A percentile compares a stretch with the other conserved stretches of the same genome.
phyloP scores from a whole-genome alignment of 1,284 basidiomycete species.

The Ceratobasidium sp. region DNA sequence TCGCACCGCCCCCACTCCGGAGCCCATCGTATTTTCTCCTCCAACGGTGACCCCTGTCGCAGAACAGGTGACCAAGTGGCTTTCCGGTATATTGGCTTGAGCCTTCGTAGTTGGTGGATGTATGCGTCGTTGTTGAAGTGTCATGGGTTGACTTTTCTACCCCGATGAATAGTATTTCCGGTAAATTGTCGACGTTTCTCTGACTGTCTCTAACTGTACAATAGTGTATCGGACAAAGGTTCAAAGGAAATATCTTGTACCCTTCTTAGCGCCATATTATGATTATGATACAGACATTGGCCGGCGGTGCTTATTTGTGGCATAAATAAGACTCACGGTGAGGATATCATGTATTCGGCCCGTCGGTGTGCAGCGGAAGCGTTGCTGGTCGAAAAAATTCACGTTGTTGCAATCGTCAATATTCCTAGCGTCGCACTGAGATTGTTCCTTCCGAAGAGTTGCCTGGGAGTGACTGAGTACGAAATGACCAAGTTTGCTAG shows the following conservation, averaged over 20 bases:
- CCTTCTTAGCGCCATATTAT: no score
- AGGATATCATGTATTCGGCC: constrained; percentile 66
- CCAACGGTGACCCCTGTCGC: no score
- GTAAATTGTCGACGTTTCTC: no score
- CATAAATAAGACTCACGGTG: constrained; percentile 59
- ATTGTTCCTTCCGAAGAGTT: neutral
- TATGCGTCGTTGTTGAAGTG: constrained; percentile 34
- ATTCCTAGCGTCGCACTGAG: neutral
- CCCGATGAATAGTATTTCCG: constrained; percentile 56
- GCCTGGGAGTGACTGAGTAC: neutral
- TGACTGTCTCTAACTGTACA: no score
- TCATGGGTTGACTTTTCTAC: constrained; percentile 52
- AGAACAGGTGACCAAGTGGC: no score
- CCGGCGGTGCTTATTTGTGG: no score
- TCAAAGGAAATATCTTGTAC: constrained; percentile 63
- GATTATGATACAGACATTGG: neutral
- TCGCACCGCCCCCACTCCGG: no score
- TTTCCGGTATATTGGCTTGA: no score
- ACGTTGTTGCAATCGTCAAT: constrained; percentile 51
- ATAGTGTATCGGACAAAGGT: constrained; percentile 59
- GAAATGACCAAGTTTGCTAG: no score
- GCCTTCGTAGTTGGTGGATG: constrained; percentile 25
- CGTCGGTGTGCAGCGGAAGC: constrained; percentile 64
- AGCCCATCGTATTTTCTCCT: neutral
- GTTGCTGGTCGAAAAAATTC: constrained; percentile 62